Evolutionary conservation across 2,329 filamentous ascomycete species (phyloP), one percentile per base, ranked within the genome.

Genomic region (Fusarium pseudocircinatum): DNA sequence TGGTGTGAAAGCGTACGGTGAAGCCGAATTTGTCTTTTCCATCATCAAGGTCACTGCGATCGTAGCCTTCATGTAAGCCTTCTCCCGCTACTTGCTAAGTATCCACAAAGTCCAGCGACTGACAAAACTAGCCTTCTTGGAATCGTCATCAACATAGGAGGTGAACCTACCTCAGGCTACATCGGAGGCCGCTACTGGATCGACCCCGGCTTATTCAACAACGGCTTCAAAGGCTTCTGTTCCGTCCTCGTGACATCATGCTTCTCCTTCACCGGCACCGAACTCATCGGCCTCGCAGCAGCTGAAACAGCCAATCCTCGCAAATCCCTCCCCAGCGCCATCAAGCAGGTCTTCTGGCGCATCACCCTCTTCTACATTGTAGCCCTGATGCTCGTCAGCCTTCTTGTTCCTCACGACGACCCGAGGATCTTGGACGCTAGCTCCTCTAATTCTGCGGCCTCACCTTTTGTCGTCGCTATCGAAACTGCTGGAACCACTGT

Each of bases 271-370:
- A 89, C 91, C 4, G 93, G 93, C 18, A 94, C 92, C 1, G 93
- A 94, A 79, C 85, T 94, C 8, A 91, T 94, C 46, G 93, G 93
- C 50, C 87, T 95, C 11, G 92, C 92, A 6, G 93, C 93, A 2
- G 93, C 93, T 28, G 93, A 95, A 79, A 93, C 92, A 1, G 90
- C 88, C n/a, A 94, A 94, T 77, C 93, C 93, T 7, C 88, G 92
- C 59, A 94, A 96, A 79, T 93, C 92, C 2, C 86, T 97, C 2
- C 95, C 95, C 0, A 94, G 90, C 1, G 95, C 95, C n/a, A 92
- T 96, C 78, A 97, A 97, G 84, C 95, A 97, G 81, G 94, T 97
- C 26, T 97, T 97, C 81, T 97, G 95, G 95, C 92, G 95, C 77
- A 97, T 97, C 79, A 90, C 91, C 4, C 86, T 97, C 63, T 97